Percentiles rank a stretch among this genome's conserved stretches.
Evolutionary conservation across 345 rosid genomes (phyloP).

Genomic region (Turnera subulata): DNA sequence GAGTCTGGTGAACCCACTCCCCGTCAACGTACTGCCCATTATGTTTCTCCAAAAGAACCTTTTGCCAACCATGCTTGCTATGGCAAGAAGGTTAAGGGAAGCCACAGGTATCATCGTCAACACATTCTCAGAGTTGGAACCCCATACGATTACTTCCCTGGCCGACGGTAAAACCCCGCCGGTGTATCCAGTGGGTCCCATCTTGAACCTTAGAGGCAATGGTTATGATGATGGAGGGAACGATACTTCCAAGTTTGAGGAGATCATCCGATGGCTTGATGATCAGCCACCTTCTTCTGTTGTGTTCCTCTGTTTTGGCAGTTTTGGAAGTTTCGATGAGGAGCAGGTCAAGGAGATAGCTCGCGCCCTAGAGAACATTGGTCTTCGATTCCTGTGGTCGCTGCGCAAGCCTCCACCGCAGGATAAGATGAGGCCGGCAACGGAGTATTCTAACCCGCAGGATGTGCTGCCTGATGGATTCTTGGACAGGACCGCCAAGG

Average conservation of each 20-base stretch:
- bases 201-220: conserved; percentile 4
- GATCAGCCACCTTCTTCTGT: conserved; percentile 46
- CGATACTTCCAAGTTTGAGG: no score
- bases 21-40: not conserved
- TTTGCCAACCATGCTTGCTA: not conserved
- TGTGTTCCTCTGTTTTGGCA: conserved; percentile 56
- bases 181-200: not conserved
- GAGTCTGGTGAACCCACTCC: no score
- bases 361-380: not conserved
- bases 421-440: not conserved
- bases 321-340: conserved; percentile 11
- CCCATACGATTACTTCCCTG: not conserved
- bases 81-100: not conserved
- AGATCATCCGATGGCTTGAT: conserved; percentile 42
- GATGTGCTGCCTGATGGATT: conserved; percentile 3
- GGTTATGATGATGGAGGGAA: not conserved
- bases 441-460: not conserved
- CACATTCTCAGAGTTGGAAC: not conserved
- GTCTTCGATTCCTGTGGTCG: not conserved
- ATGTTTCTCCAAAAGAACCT: not conserved
- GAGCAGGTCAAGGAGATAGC: not conserved
- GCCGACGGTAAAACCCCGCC: not conserved
- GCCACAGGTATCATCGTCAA: not conserved
- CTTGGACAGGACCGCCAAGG: conserved; percentile 1
- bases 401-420: not conserved